Conservation (phyloP, 768 basidiomycete genomes). For the Russula emetica region DNA sequence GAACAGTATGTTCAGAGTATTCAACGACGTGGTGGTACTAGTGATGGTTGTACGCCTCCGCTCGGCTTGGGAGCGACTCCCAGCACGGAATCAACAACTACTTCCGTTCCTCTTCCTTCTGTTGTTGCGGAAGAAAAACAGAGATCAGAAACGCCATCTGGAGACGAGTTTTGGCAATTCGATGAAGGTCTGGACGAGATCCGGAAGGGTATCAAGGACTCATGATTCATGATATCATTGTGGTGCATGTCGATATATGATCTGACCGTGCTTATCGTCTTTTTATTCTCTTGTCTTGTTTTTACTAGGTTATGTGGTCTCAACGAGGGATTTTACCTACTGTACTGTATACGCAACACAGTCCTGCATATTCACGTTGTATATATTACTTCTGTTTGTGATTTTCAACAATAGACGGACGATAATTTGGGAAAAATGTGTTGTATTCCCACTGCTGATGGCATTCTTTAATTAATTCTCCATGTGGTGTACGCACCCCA, state of each 20-base stretch:
- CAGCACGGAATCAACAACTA: too few species aligned
- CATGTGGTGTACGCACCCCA: too few species aligned
- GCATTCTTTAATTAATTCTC: too few species aligned
- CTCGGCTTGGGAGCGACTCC: too few species aligned
- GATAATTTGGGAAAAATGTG: too few species aligned
- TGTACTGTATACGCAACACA: not conserved
- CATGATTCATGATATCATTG: not conserved
- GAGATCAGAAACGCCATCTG: not conserved
- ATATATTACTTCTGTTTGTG: not conserved
- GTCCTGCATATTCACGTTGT: not conserved
- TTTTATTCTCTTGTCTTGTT: not conserved
- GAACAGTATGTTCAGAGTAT: conserved; percentile 39
- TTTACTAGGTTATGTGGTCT: not conserved
- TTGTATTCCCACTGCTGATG: too few species aligned
- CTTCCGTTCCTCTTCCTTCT: too few species aligned
- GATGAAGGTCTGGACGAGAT: conserved; percentile 78
- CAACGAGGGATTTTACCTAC: not conserved
- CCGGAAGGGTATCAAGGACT: conserved; percentile 56
- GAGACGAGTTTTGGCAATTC: conserved; percentile 54
- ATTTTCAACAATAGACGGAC: too few species aligned
- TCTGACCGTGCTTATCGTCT: not conserved
- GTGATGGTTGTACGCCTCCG: not conserved
- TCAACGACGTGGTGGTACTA: conserved; percentile 12
- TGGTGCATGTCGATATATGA: not conserved
- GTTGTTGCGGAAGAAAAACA: not conserved